Conservation (phyloP, 495 filamentous ascomycete genomes). For the Oleoguttula mirabilis region DNA sequence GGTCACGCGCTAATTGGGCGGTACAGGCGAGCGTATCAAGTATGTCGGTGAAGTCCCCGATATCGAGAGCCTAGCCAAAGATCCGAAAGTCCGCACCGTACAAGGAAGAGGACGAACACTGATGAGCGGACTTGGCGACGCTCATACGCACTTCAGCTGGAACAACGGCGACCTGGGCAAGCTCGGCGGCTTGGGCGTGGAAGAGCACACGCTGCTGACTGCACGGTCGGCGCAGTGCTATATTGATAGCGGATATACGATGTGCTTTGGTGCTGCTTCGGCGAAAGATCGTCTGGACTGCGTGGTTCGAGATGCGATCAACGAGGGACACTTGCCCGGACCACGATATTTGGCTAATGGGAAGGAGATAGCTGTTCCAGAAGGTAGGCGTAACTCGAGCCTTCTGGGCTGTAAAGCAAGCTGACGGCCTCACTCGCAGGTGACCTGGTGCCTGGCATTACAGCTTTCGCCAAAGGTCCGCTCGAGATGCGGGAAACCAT, state of each 20-base stretch:
- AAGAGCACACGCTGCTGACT: conserved; percentile 40
- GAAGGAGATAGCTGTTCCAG: conserved; percentile 36
- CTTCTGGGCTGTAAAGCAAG: no score
- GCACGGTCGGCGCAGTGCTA: conserved; percentile 34
- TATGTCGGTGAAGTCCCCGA: conserved; percentile 34
- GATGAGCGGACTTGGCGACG: conserved; percentile 39
- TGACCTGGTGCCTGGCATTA: conserved; percentile 37
- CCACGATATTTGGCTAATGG: conserved; percentile 40
- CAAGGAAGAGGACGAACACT: conserved; percentile 35
- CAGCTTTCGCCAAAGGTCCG: conserved; percentile 37
- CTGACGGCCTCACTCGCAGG: conserved; percentile 20
- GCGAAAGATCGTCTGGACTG: conserved; percentile 39
- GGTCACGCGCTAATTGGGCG: not conserved
- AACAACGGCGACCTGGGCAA: conserved; percentile 34
- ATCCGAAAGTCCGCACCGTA: conserved; percentile 31
- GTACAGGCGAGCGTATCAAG: conserved; percentile 29
- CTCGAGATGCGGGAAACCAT: conserved; percentile 38
- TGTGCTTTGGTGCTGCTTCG: conserved; percentile 41
- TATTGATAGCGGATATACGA: conserved; percentile 37
- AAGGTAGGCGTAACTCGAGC: no score
- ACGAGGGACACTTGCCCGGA: conserved; percentile 41
- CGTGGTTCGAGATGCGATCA: conserved; percentile 44
- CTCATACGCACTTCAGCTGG: conserved; percentile 42
- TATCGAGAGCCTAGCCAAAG: conserved; percentile 24
- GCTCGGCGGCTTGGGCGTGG: conserved; percentile 32